A percentile compares a stretch with the other conserved stretches of the same genome.
These are phyloP conservation scores for Exophiala lecanii-corni DNA, from an alignment of 2,329 filamentous ascomycete genomes.

Conservation along the genomic window DNA sequence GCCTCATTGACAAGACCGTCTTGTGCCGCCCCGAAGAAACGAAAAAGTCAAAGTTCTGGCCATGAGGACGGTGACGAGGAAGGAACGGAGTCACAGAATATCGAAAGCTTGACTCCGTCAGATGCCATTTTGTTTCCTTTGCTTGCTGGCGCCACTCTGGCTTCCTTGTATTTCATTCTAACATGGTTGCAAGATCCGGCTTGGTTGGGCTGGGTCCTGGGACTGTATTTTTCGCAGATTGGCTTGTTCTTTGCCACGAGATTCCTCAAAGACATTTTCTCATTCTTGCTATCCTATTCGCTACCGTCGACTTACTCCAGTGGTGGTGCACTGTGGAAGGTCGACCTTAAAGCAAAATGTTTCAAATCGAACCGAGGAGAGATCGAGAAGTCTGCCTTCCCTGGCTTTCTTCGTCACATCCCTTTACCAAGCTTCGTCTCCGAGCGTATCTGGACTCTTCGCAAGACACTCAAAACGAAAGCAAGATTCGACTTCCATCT, in stretches of 20 bases:
- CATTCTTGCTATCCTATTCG: conserved; percentile 60
- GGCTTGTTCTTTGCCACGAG: conserved; percentile 72
- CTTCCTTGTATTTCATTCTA: conserved; percentile 79
- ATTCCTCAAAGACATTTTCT: conserved; percentile 67
- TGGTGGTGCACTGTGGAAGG: conserved; percentile 47
- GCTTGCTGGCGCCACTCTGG: conserved; percentile 66
- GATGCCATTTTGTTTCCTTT: conserved; percentile 85
- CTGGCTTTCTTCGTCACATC: conserved; percentile 45
- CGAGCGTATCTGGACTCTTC: conserved; percentile 45
- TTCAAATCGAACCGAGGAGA: conserved; percentile 27
- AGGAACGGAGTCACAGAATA: conserved; percentile 47
- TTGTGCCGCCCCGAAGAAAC: conserved; percentile 63
- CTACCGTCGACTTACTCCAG: conserved; percentile 68
- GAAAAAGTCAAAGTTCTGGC: conserved; percentile 34
- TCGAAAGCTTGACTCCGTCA: conserved; percentile 65
- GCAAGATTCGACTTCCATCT: conserved; percentile 50
- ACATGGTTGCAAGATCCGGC: conserved; percentile 80
- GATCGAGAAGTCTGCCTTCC: conserved; percentile 44
- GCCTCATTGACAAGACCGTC: conserved; percentile 78
- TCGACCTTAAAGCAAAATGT: conserved; percentile 30
- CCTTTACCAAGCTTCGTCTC: conserved; percentile 38
- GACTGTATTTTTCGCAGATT: conserved; percentile 75
- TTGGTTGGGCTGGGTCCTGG: conserved; percentile 75
- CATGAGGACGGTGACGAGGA: conserved; percentile 50
- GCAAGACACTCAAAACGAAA: conserved; percentile 47